These are phyloP conservation scores for Sonneratia alba DNA, from an alignment of 345 rosid species.

Conservation along the genomic window DNA sequence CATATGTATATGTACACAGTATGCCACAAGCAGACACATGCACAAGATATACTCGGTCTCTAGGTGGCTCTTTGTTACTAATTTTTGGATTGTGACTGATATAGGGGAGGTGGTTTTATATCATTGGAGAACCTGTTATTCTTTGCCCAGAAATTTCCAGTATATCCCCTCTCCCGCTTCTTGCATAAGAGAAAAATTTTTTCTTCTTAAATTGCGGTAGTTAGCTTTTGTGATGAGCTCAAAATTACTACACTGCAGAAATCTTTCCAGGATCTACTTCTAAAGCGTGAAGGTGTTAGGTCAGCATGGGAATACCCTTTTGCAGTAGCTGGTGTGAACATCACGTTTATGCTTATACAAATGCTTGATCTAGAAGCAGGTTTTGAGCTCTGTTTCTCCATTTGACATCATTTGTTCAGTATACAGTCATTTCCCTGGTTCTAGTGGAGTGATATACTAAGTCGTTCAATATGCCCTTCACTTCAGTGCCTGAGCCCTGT, in stretches of 20 bases:
- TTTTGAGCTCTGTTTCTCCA: constrained; percentile 10
- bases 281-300: constrained; percentile 84
- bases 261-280: constrained; percentile 84
- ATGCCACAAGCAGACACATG: too few relatives aligned
- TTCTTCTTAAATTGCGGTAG: background rate
- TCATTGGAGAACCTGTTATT: constrained; percentile 92
- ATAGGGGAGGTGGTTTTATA: constrained; percentile 98
- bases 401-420: background rate
- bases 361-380: constrained; percentile 99
- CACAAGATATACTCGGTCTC: background rate
- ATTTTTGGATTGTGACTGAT: background rate
- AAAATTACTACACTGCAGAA: constrained; percentile 34
- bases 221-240: background rate
- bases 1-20: background rate
- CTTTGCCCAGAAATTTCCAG: constrained; percentile 85
- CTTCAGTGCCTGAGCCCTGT: background rate
- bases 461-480: background rate
- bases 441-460: background rate
- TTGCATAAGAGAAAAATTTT: background rate
- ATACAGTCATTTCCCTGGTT: background rate
- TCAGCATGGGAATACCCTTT: constrained; percentile 99
- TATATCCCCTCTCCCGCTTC: constrained; percentile 17
- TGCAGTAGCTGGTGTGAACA: constrained; percentile 98
- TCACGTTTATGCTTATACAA: constrained; percentile 97
- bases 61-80: background rate